Conservation (phyloP, 2,329 filamentous ascomycete species). For the Samsoniella hepiali region DNA sequence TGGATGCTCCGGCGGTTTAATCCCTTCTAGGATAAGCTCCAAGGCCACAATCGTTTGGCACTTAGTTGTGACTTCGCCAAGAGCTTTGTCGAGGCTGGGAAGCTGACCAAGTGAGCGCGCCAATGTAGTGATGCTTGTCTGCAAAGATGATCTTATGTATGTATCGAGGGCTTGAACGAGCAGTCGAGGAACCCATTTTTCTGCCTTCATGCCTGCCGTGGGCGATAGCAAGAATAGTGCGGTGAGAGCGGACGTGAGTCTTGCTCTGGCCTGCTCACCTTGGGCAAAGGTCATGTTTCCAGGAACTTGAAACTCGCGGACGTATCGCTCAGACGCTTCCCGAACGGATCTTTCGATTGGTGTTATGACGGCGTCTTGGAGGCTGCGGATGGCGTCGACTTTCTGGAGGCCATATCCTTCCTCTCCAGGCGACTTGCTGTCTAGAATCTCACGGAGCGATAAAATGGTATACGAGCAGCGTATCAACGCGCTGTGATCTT, state of each 20-base stretch:
- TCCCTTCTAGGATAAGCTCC: conserved; percentile 69
- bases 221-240: conserved; percentile 82
- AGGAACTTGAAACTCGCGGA: conserved; percentile 77
- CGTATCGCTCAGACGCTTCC: conserved; percentile 69
- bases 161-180: conserved; percentile 74
- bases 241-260: conserved; percentile 69
- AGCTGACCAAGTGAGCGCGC: conserved; percentile 74
- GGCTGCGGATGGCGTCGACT: conserved; percentile 66
- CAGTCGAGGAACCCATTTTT: conserved; percentile 62
- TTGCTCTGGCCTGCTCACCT: conserved; percentile 70
- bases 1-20: conserved; percentile 67
- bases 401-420: conserved; percentile 74
- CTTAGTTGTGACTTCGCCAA: conserved; percentile 75
- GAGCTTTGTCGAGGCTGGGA: conserved; percentile 74
- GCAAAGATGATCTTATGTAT: conserved; percentile 77
- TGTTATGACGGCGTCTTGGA: conserved; percentile 66
- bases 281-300: conserved; percentile 57
- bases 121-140: conserved; percentile 72
- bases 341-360: conserved; percentile 74
- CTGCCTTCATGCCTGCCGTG: conserved; percentile 48
- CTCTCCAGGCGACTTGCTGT: conserved; percentile 62
- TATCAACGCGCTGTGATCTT: conserved; percentile 77
- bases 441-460: conserved; percentile 69
- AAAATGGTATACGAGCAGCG: conserved; percentile 77
- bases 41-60: conserved; percentile 92